Evolutionary conservation across 306 rosid species (phyloP), one percentile per base, ranked within the genome.

Genomic region (Senna tora): DNA sequence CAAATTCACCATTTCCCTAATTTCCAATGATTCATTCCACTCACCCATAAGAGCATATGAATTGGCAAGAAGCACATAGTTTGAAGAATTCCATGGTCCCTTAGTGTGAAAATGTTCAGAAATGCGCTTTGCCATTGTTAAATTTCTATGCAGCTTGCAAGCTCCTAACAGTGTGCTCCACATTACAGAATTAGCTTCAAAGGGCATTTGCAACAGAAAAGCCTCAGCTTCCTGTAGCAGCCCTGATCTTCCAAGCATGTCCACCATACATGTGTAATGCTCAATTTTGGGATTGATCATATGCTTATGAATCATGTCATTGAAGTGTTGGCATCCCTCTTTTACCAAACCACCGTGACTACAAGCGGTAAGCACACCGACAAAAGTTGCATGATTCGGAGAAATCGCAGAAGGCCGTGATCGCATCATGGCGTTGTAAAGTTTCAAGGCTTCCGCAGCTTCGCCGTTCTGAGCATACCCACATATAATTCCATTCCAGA

Each of bases 241-340:
- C 41, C 85, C 82, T 20, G 82, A 64, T 49, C 80, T 63, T 22
- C 79, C 81, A 51, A 76, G 52, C 57, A 81, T 42, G 54, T 81
- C 84, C 21, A 72, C 81, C 75, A 81, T 76, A 30, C 84, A 81
- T 60, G 81, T 79, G 8, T 72, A 81, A 36, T 81, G 84, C 71
- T 81, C 81, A 73, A 81, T 76, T 60, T 64, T 72, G 50, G 81
- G 84, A 14, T 33, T 20, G 30, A 75, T 56, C 59, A 61, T 67
- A 42, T 80, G 65, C 49, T 75, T 52, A 39, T 58, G 50, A 46
- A 71, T 51, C 78, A 76, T 76, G 14, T 41, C 56, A 32, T 72
- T 65, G 55, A 81, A 81, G 72, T 72, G 56, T 30, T 61, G 73
- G 62, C 78, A 72, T 8, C 84, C 78, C 59, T 81, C 81, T 43